Percentiles rank a stretch among this genome's conserved stretches.
phyloP scores from a whole-genome alignment of 176 grass and related monocot species.

The Microstegium vimineum region DNA sequence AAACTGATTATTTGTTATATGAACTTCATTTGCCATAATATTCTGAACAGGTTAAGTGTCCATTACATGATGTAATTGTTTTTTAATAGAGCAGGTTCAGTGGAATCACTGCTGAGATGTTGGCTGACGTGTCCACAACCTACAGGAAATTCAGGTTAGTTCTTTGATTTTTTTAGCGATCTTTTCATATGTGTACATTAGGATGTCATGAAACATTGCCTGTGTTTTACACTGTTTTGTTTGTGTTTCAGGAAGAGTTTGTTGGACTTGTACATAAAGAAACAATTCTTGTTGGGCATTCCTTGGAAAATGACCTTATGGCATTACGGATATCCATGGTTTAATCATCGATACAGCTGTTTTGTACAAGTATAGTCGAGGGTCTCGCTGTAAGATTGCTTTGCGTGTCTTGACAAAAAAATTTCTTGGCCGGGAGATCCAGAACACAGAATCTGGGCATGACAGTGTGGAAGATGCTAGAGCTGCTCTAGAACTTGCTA shows the following conservation, averaged over 20 bases:
- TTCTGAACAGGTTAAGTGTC: background rate
- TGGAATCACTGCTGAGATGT: conserved; percentile 88
- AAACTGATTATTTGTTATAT: background rate
- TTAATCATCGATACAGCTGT: conserved; percentile 89
- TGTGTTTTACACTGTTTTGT: background rate
- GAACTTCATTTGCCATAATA: background rate
- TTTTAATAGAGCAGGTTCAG: conserved; percentile 66
- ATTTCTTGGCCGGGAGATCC: conserved; percentile 67
- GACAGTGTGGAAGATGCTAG: conserved; percentile 91
- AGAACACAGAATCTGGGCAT: conserved; percentile 70
- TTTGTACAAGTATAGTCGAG: conserved; percentile 65
- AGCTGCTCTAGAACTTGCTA: conserved; percentile 79
- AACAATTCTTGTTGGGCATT: conserved; percentile 96
- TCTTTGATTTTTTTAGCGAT: background rate
- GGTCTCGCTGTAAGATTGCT: conserved; percentile 65
- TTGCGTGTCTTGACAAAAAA: conserved; percentile 76
- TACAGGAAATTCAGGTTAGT: conserved; percentile 88
- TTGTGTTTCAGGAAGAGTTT: conserved; percentile 76
- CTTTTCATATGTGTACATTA: background rate
- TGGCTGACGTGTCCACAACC: conserved; percentile 80
- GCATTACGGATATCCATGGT: conserved; percentile 77
- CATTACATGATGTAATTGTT: conserved; percentile 17
- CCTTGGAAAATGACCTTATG: conserved; percentile 88
- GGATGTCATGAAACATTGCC: conserved; percentile 22
- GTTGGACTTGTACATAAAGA: conserved; percentile 68